A percentile compares a stretch with the other conserved stretches of the same genome.
Conservation (phyloP, 2,329 filamentous ascomycete species). For the Neofusicoccum umdonicola region DNA sequence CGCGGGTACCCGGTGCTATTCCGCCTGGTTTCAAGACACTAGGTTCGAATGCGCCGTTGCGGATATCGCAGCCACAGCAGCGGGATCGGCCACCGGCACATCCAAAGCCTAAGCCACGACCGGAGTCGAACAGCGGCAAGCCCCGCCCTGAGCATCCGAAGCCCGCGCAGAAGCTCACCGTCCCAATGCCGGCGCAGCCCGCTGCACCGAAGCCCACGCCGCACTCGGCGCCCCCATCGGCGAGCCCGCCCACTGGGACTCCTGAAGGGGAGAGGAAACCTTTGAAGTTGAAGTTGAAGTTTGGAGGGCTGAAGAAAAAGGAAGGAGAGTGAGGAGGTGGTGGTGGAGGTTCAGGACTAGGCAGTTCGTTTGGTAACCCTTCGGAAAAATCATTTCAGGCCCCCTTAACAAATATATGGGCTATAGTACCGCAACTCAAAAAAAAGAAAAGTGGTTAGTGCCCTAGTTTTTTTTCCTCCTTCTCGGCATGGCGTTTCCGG, state of each 20-base stretch:
- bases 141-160: neutral
- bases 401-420: neutral
- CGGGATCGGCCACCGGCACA: neutral
- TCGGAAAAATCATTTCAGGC: neutral
- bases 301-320: constrained; percentile 8
- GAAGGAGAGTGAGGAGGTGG: neutral
- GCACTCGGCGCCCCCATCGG: constrained; percentile 3
- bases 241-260: neutral
- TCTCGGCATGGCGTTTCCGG: constrained; percentile 9
- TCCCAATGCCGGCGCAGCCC: neutral
- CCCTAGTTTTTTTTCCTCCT: neutral
- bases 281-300: constrained; percentile 15
- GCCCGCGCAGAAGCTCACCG: neutral
- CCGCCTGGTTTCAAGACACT: neutral
- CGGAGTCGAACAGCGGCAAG: neutral
- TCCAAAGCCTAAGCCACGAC: neutral
- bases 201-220: neutral
- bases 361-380: neutral
- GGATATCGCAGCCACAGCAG: neutral
- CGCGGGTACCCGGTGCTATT: neutral
- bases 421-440: neutral
- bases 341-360: neutral
- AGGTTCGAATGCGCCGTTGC: neutral
- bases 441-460: constrained; percentile 5
- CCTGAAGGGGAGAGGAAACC: constrained; percentile 4